Conservation (phyloP, 371 early-diverging fungal genomes). For the Mortierella sp. region DNA sequence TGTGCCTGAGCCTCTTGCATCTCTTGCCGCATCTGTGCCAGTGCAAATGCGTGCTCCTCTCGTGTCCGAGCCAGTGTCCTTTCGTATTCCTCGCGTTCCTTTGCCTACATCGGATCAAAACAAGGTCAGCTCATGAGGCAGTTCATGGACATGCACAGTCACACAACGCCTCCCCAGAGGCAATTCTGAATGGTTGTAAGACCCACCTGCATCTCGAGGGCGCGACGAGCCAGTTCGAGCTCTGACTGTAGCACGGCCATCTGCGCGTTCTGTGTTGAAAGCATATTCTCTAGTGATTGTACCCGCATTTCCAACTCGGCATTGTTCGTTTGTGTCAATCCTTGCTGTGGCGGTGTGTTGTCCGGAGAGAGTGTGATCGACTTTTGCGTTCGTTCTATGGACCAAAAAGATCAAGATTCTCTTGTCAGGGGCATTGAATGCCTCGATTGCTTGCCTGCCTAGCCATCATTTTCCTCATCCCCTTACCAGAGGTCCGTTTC, state of each 20-base stretch:
- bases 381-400: constrained; percentile 43
- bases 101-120: constrained; percentile 18
- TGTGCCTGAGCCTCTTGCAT: constrained; percentile 54
- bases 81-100: constrained; percentile 28
- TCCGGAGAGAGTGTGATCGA: constrained; percentile 37
- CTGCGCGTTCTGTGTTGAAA: constrained; percentile 47
- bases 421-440: background rate
- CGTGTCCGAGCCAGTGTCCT: too few relatives aligned
- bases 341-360: constrained; percentile 10
- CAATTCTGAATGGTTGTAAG: too few relatives aligned
- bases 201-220: constrained; percentile 19
- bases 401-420: background rate
- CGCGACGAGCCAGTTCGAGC: constrained; percentile 23
- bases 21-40: constrained; percentile 55
- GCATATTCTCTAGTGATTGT: constrained; percentile 37
- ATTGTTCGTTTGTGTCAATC: constrained; percentile 3
- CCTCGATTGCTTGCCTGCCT: background rate
- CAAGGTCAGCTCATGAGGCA: too few relatives aligned
- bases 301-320: constrained; percentile 52
- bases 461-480: too few relatives aligned
- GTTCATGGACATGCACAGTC: background rate
- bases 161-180: background rate
- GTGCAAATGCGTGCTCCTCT: background rate
- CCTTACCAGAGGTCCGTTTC: constrained; percentile 78
- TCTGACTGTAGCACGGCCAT: constrained; percentile 42